These are phyloP conservation scores for Podochytrium sp. DNA, from an alignment of 192 early-diverging fungal species.

Conservation along the genomic window DNA sequence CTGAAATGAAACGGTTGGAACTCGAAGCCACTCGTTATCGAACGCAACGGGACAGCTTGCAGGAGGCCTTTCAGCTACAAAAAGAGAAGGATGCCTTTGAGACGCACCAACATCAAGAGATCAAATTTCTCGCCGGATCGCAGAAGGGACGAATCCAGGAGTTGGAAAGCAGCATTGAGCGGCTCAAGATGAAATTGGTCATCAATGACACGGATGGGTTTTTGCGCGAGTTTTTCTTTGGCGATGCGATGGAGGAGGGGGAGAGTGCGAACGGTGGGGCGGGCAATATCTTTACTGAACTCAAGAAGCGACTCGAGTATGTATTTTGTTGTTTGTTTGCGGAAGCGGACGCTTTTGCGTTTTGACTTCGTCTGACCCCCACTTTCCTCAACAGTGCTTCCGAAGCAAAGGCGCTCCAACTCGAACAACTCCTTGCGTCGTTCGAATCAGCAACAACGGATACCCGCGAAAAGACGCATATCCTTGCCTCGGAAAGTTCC, in stretches of 20 bases:
- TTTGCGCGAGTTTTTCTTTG: conserved; percentile 45
- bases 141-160: conserved; percentile 48
- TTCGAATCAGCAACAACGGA: conserved; percentile 13
- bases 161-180: conserved; percentile 47
- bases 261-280: conserved; percentile 32
- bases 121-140: conserved; percentile 42
- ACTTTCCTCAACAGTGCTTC: not conserved
- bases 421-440: not conserved
- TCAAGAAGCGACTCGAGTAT: conserved; percentile 35
- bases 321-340: not conserved
- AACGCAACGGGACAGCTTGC: conserved; percentile 45
- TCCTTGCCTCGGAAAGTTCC: conserved; percentile 22
- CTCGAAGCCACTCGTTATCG: conserved; percentile 48
- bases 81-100: conserved; percentile 48
- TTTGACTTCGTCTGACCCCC: not conserved
- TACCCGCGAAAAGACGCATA: conserved; percentile 13
- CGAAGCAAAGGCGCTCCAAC: conserved; percentile 1
- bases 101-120: conserved; percentile 39
- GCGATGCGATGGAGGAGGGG: not conserved
- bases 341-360: not conserved
- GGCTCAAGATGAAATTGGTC: conserved; percentile 48
- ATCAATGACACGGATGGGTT: conserved; percentile 39
- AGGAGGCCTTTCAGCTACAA: conserved; percentile 42
- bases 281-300: conserved; percentile 35
- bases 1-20: conserved; percentile 49